A percentile compares a stretch with the other conserved stretches of the same genome.
Conservation (phyloP, 345 rosid genomes). For the Limnanthes douglasii region DNA sequence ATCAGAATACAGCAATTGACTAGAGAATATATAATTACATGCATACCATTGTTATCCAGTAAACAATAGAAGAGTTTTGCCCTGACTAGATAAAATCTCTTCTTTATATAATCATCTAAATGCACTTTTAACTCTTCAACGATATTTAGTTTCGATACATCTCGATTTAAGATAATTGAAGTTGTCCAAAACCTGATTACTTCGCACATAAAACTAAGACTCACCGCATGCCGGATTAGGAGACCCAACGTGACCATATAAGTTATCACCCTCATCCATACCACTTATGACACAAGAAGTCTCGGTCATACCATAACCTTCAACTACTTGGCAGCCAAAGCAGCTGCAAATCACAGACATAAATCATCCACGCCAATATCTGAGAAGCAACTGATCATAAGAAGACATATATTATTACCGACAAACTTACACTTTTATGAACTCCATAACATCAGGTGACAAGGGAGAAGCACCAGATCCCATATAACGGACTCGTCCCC, state of each 20-base stretch:
- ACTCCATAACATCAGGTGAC: constrained; percentile 79
- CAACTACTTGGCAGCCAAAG: constrained; percentile 71
- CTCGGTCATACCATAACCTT: constrained; percentile 96
- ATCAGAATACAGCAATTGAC: background rate
- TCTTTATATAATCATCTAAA: too few species aligned
- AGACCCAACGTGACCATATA: constrained; percentile 85
- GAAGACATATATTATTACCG: background rate
- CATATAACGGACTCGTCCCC: constrained; percentile 67
- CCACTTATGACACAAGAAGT: constrained; percentile 55
- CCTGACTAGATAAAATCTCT: too few species aligned
- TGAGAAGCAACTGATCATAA: background rate
- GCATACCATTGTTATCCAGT: too few species aligned
- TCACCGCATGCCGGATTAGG: constrained; percentile 74
- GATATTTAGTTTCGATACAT: too few species aligned
- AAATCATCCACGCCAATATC: too few species aligned
- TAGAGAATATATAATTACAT: constrained; percentile 1
- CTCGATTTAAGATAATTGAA: too few species aligned
- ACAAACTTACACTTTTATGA: constrained; percentile 66
- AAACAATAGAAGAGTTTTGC: too few species aligned
- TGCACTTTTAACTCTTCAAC: too few species aligned
- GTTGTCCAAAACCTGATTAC: too few species aligned
- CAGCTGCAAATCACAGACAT: constrained; percentile 32
- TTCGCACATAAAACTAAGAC: too few species aligned
- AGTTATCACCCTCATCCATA: constrained; percentile 49
- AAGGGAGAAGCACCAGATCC: constrained; percentile 88